Evolutionary conservation across 768 basidiomycete species (phyloP), one percentile per base, ranked within the genome.

Genomic region (Amanita fuliginea): DNA sequence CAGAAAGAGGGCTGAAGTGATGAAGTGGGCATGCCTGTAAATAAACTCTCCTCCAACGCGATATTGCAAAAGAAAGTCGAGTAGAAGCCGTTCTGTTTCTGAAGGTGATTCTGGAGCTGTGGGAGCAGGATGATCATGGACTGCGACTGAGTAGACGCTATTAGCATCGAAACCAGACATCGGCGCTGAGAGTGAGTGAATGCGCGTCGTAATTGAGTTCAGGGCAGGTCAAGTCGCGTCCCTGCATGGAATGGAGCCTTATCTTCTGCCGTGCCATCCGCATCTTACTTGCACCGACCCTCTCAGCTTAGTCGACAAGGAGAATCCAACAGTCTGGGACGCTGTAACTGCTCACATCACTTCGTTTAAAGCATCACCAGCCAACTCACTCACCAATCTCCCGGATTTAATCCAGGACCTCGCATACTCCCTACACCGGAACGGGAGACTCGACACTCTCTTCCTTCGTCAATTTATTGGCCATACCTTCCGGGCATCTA

Each of bases 81-180:
- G 74, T 19, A 95, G 72, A 22, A 83, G 70, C 59, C 80, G 82
- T 60, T 92, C 90, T 0, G 80, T 80, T 59, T 90, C 85, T 3
- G 91, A 83, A 4, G 86, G 85, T 0, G 80, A 75, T 16, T 92
- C 88, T 19, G 81, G 76, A 13, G 75, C 67, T 9, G 72, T 67
- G 14, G 76, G 70, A 6, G 76, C 58, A 0, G 81, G 69, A 6
- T 71, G 65, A 55, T 84, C 80, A 56, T 89, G 81, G 1, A 92
- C 83, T 13, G 85, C 76, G 42, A 95, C 84, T 1, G 83, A 80
- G 65, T 83, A 93, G 24, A 92, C 77, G 52, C 76, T 78, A 65
- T 91, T 83, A 21, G 75, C 73, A 58, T 95, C 91, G 60, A 90
- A 95, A 52, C 88, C 88, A 56, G 90, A 91, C 91, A 91, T 93